Evolutionary conservation across 768 basidiomycete genomes (phyloP), one percentile per base, ranked within the genome.

Genomic region (Podaxis carcinomalis): DNA sequence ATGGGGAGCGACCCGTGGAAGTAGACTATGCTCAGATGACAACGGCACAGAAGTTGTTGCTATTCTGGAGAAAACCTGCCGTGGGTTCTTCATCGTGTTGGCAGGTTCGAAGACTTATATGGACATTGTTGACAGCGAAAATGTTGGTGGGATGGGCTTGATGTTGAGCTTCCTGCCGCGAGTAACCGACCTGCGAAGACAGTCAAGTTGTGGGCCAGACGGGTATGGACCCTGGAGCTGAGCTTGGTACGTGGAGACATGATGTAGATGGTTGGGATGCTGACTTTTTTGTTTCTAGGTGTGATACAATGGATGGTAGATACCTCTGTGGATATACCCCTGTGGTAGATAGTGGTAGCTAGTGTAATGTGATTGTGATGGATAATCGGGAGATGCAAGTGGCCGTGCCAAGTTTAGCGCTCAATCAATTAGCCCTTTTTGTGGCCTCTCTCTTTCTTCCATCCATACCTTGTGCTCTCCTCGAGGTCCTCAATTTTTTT

Each of bases 11-110:
- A 59, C 84, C 83, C 11, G 92, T 95, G 36, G 89, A 89, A 53
- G 82, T 98, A 59, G 95, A 99, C 74, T 86, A 90, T 65, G 77
- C 81, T 57, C 97, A 99, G 77, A 97, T 98, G 93, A 87, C 90
- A 21, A 98, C 96, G 6, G 95, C 97, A 9, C 96, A 98, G 73
- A 99, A 99, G 77, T 78, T 99, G 47, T 77, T 99, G 40, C 72
- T 99, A 42, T 99, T 99, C 81, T 99, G 97, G 97, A 83, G 97
- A 72, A 99, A 99, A 74, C 97, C 97, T 47, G 97, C 97, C n/a
- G 96, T 97, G 74, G 66, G 94, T 85, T 39, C 62, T 64, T 49
- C 40, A 19, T 19, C 47, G 57, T 60, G 19, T 49, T 39, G 14
- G 59, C n/a, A 46, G 21, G 53, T 53, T 53, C 11, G 14, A 50